phyloP scores from a whole-genome alignment of 2,329 filamentous ascomycete species.

The Lecanicillium sp. region DNA sequence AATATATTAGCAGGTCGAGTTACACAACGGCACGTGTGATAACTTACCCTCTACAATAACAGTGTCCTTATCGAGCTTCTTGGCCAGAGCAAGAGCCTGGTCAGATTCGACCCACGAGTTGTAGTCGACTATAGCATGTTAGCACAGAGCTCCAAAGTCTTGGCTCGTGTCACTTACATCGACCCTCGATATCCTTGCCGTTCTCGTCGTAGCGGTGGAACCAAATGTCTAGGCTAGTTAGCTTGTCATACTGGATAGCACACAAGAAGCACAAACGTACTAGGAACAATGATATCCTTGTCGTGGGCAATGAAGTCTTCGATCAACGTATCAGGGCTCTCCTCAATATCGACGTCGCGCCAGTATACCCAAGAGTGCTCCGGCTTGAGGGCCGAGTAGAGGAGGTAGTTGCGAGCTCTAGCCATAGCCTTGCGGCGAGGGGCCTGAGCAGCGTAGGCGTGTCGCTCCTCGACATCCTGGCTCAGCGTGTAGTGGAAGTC shows the following conservation, averaged over 20 bases:
- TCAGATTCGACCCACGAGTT: constrained; percentile 98
- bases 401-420: constrained; percentile 83
- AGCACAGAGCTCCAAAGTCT: constrained; percentile 14
- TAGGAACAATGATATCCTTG: constrained; percentile 87
- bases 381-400: constrained; percentile 76
- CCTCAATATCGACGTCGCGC: constrained; percentile 94
- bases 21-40: background rate
- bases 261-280: constrained; percentile 49
- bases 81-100: constrained; percentile 69
- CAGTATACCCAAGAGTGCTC: constrained; percentile 99
- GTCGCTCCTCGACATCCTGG: constrained; percentile 75
- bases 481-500: constrained; percentile 74
- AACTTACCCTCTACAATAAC: constrained; percentile 79
- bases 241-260: constrained; percentile 15
- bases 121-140: constrained; percentile 69
- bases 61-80: constrained; percentile 68
- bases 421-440: constrained; percentile 88
- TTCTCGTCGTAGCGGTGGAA: constrained; percentile 82
- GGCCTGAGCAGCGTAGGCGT: constrained; percentile 81
- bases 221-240: constrained; percentile 70
- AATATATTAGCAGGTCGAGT: constrained; percentile 17
- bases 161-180: constrained; percentile 57
- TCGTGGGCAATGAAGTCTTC: constrained; percentile 96
- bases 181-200: constrained; percentile 81
- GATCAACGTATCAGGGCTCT: constrained; percentile 79